These are phyloP conservation scores for Lanmaoa pseudosensibilis DNA, from an alignment of 768 basidiomycete genomes.

Conservation along the genomic window DNA sequence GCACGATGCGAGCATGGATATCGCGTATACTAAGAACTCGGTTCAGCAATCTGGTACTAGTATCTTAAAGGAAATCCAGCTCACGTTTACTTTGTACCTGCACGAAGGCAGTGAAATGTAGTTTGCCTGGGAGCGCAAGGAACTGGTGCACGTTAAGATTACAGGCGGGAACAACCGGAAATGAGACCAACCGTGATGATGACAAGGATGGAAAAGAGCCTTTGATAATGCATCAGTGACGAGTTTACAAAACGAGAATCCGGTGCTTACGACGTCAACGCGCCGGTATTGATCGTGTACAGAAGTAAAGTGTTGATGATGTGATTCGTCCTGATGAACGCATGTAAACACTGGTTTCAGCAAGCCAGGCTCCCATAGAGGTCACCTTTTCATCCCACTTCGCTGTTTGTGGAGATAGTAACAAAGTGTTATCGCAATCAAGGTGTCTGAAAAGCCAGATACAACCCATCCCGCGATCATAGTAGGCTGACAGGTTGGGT, in stretches of 20 bases:
- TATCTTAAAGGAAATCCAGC: not conserved
- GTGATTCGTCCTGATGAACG: conserved; percentile 11
- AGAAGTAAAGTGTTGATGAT: conserved; percentile 18
- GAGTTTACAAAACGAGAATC: too few relatives aligned
- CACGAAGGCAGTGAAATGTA: conserved; percentile 9
- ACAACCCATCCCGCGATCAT: not conserved
- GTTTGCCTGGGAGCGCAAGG: not conserved
- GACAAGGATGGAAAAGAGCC: too few relatives aligned
- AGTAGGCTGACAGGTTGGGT: not conserved
- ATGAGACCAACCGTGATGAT: not conserved
- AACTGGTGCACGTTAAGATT: not conserved
- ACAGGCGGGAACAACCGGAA: too few relatives aligned
- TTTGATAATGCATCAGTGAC: too few relatives aligned
- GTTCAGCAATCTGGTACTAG: not conserved
- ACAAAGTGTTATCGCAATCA: conserved; percentile 13
- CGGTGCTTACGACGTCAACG: conserved; percentile 7
- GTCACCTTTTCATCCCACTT: conserved; percentile 8
- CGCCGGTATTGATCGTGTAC: conserved; percentile 9
- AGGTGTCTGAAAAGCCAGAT: conserved; percentile 3
- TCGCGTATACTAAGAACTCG: conserved; percentile 10
- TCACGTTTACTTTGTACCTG: conserved; percentile 19
- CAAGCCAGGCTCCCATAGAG: not conserved
- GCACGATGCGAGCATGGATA: conserved; percentile 20
- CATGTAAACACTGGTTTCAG: not conserved
- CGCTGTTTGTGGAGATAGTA: conserved; percentile 11